These are phyloP conservation scores for Prorocentrum cordatum DNA, from an alignment of 169 alveolate species.

Conservation along the genomic window DNA sequence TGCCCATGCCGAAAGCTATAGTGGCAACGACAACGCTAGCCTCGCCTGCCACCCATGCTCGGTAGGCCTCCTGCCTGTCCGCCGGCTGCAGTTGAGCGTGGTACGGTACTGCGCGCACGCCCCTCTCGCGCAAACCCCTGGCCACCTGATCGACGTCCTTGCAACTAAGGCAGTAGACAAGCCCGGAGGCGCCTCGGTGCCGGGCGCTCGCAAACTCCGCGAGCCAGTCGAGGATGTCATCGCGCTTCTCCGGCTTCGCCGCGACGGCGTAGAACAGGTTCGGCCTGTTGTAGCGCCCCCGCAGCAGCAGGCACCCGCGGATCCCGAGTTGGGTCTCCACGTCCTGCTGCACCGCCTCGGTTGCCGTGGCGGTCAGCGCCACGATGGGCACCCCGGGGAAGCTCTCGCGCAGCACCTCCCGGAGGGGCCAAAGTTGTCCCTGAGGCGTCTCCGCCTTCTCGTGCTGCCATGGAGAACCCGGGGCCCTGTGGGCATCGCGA, in stretches of 20 bases:
- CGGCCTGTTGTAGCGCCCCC: constrained; percentile 13
- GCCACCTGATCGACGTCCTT: constrained; percentile 86
- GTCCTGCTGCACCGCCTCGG: constrained; percentile 74
- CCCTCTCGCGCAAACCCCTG: constrained; percentile 75
- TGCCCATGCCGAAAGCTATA: constrained; percentile 99
- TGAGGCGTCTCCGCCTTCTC: too few relatives aligned
- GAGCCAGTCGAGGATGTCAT: too few relatives aligned
- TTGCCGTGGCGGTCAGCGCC: constrained; percentile 97
- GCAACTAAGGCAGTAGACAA: constrained; percentile 89
- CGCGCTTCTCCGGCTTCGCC: too few relatives aligned
- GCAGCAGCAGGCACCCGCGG: constrained; percentile 6
- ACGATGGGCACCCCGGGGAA: constrained; percentile 90
- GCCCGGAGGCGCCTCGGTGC: constrained; percentile 75
- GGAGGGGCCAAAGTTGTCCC: too few relatives aligned
- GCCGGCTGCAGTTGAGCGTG: constrained; percentile 70
- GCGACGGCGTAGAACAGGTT: constrained; percentile 52
- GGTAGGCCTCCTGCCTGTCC: constrained; percentile 70
- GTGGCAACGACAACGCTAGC: constrained; percentile 94
- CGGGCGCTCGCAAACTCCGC: too few relatives aligned
- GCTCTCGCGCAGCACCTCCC: constrained; percentile 68
- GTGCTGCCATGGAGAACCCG: too few relatives aligned
- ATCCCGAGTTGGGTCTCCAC: too few relatives aligned
- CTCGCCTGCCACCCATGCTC: constrained; percentile 82
- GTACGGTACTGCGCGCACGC: constrained; percentile 74
- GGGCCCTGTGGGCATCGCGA: too few relatives aligned